A percentile compares a stretch with the other conserved stretches of the same genome.
Evolutionary conservation across 352 stramenopile species (phyloP).

Genomic region (Phytophthora pinifolia): DNA sequence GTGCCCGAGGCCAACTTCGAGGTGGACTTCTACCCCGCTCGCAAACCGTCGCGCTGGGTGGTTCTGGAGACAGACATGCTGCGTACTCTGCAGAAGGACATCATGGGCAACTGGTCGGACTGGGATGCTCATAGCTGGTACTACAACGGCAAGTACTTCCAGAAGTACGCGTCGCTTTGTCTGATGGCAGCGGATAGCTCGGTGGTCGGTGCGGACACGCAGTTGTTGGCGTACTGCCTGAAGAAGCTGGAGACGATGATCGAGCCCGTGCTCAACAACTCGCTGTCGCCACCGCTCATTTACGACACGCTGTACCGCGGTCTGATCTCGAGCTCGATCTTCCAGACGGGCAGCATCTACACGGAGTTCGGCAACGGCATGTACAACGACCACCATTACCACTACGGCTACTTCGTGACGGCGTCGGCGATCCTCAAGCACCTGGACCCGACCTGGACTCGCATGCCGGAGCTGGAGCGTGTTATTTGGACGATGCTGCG

Average conservation of each 20-base stretch:
- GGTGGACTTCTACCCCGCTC: conserved; percentile 48
- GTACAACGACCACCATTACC: conserved; percentile 80
- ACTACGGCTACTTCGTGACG: conserved; percentile 69
- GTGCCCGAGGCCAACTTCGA: conserved; percentile 41
- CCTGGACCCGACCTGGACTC: conserved; percentile 46
- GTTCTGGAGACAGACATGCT: conserved; percentile 35
- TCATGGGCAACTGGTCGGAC: conserved; percentile 38
- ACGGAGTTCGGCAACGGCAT: conserved; percentile 66
- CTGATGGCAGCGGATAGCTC: conserved; percentile 46
- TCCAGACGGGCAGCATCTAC: conserved; percentile 44
- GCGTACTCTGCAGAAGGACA: conserved; percentile 42
- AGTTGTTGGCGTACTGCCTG: conserved; percentile 39
- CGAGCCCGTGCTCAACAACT: conserved; percentile 50
- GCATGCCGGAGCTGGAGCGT: conserved; percentile 44
- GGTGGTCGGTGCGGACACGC: conserved; percentile 43
- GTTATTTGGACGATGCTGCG: conserved; percentile 56
- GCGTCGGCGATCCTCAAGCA: conserved; percentile 57
- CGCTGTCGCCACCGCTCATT: conserved; percentile 38
- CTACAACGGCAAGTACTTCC: conserved; percentile 62
- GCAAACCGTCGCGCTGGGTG: conserved; percentile 23
- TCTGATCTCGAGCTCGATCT: conserved; percentile 38
- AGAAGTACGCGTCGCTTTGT: conserved; percentile 72
- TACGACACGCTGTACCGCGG: conserved; percentile 65
- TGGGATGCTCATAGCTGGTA: conserved; percentile 54
- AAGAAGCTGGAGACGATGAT: conserved; percentile 51